Evolutionary conservation across 2,329 filamentous ascomycete genomes (phyloP).

Genomic region (Aspergillus novofumigatus): DNA sequence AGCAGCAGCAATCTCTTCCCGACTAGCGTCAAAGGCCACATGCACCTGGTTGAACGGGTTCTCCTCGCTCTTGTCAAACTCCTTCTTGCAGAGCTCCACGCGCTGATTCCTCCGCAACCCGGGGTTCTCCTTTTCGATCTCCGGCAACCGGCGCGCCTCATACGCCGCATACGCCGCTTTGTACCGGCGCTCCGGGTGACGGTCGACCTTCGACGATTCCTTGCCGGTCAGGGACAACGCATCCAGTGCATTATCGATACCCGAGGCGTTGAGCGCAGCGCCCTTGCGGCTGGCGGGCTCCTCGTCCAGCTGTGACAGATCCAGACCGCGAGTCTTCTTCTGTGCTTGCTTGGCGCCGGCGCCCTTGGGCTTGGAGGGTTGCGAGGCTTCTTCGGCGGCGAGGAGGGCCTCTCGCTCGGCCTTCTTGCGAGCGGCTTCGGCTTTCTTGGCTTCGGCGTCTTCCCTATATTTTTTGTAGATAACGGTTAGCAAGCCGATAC

Average conservation of each 20-base stretch:
- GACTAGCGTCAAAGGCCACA: slow-evolving; percentile 70
- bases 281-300: slow-evolving; percentile 44
- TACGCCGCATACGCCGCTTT: slow-evolving; percentile 80
- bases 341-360: slow-evolving; percentile 48
- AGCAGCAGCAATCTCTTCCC: slow-evolving; percentile 68
- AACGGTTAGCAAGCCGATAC: neutral
- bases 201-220: slow-evolving; percentile 68
- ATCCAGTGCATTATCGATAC: slow-evolving; percentile 91
- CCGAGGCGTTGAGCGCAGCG: slow-evolving; percentile 69
- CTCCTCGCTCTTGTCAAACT: slow-evolving; percentile 91
- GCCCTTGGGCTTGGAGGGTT: slow-evolving; percentile 58
- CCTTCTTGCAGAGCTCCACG: slow-evolving; percentile 77
- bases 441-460: slow-evolving; percentile 76
- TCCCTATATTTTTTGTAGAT: slow-evolving; percentile 55
- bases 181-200: slow-evolving; percentile 81
- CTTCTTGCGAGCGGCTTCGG: slow-evolving; percentile 80
- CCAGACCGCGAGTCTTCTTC: slow-evolving; percentile 63
- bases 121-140: slow-evolving; percentile 80
- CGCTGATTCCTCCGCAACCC: slow-evolving; percentile 79
- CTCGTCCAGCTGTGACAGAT: slow-evolving; percentile 71
- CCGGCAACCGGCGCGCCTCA: slow-evolving; percentile 73
- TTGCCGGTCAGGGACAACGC: slow-evolving; percentile 66
- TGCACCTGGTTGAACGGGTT: slow-evolving; percentile 91
- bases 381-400: slow-evolving; percentile 73
- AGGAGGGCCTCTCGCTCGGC: slow-evolving; percentile 82